Base-by-base conservation (phyloP, 805 yeast genomes). In the Metschnikowia drakensbergensis region DNA sequence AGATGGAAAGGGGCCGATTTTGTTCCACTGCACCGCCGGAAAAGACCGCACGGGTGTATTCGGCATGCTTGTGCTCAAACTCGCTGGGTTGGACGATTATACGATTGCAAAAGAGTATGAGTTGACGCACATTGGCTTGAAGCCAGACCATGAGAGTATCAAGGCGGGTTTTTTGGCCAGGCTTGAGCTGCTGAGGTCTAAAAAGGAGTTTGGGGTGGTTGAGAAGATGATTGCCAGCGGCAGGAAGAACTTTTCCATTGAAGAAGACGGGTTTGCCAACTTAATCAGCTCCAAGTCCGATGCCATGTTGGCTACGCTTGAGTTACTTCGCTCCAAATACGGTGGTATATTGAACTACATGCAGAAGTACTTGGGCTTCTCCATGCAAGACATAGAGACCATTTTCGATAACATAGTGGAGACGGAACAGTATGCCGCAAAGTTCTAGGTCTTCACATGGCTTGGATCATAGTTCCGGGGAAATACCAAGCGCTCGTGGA, bases 11-110 rank as follows among this genome's bases (percentile, higher is more conserved):
- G 40, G 29, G 23, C 71, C 74, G 6, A 67, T 88, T 49, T 65
- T 84, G 7, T 80, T 83, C 63, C 92, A 87, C 61, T 88, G 96
- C 66, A 80, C 91, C 3, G 92, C 92, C 1, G 96, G 96, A 2
- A 88, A 88, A 63, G 96, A 88, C 62, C 76, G 96, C 38, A 88
- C 96, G 0, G 96, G 96, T 0, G 73, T 87, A 10, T 61, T 86
- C 54, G 77, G 83, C 2, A 86, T 88, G 82, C 63, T 88, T 51
- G 69, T 88, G 4, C 69, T 88, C 39, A 66, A 81, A 17, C 61
- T 86, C 6, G 67, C 79, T 4, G 91, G 87, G 0, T 87, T 88
- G 3, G 88, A 84, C 51, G 71, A 74, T 9, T 79, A 80, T 54
- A 79, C 81, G 1, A 73, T 88, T 34, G 81, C 88, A 1, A 76